Evolutionary conservation across 805 yeast species (phyloP), one percentile per base, ranked within the genome.

Genomic region (Saturnispora silvae): DNA sequence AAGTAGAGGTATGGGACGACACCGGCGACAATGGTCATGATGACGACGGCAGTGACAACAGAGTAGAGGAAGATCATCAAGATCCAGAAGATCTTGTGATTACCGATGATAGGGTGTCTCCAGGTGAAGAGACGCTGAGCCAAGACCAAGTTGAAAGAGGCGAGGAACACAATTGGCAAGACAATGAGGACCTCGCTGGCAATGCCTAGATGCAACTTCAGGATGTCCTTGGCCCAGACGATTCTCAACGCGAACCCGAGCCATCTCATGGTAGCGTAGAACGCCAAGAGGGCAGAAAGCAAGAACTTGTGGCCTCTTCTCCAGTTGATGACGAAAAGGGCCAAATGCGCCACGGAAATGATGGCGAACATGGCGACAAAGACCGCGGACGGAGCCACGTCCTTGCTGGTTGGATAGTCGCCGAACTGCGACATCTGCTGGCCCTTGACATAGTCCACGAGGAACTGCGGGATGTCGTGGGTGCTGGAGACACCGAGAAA

Each of bases 81-180:
- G 24, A 42, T 42, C 71, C 77, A 71, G 48, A 80, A 73, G 25
- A 61, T 41, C 39, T 54, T 60, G 30, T 68, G 54, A 16, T 72
- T 65, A 28, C 86, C 87, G 9, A 75, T 67, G 35, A 72, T 75
- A 6, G 89, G 87, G 51, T 81, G 87, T 53, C 78, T 64, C 82
- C 85, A 78, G 5, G 84, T 77, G 56, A 78, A 77, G 17, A 80
- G 60, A 52, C 89, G 69, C 53, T 79, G 86, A 4, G 83, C 83
- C 36, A 81, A 57, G 17, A 78, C 68, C 54, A 78, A 63, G 50
- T 76, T 77, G 49, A 75, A 64, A 3, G 79, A 67, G 23, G 74
- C 72, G 31, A 80, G 51, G 20, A 74, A 51, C n/a, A 77, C 70
- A 14, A 75, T 66, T 3, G 85, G 75, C 8, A 76, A 59, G 45